Evolutionary conservation across 2,329 filamentous ascomycete species (phyloP).

Genomic region (Fusarium albidum): DNA sequence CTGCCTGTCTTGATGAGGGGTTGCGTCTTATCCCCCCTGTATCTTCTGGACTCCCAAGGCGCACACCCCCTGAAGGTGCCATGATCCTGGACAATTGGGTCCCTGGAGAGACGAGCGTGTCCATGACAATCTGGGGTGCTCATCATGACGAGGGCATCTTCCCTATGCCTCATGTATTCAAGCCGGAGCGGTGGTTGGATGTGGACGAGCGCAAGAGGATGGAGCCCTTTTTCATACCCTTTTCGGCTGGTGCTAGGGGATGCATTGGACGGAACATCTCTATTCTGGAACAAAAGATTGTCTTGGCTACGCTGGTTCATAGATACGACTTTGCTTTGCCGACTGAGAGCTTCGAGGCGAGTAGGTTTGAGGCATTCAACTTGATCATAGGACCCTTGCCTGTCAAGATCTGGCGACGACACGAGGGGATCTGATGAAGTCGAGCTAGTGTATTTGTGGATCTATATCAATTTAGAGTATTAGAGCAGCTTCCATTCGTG

Average conservation of each 20-base stretch:
- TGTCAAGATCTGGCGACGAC: conserved; percentile 24
- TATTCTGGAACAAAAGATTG: conserved; percentile 53
- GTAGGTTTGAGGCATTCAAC: conserved; percentile 20
- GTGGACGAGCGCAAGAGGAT: conserved; percentile 40
- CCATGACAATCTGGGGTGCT: conserved; percentile 48
- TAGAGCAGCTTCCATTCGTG: too few species aligned
- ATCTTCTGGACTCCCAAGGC: conserved; percentile 37
- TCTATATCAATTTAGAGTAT: too few species aligned
- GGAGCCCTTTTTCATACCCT: conserved; percentile 48
- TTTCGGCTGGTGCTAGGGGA: conserved; percentile 48
- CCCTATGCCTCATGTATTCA: conserved; percentile 46
- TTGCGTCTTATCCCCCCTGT: conserved; percentile 43
- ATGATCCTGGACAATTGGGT: conserved; percentile 43
- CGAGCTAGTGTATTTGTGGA: too few species aligned
- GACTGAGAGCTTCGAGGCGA: conserved; percentile 7
- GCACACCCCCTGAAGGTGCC: conserved; percentile 37
- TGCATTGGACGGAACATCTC: conserved; percentile 50
- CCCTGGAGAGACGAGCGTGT: conserved; percentile 46
- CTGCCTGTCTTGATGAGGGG: conserved; percentile 57
- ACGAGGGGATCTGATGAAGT: too few species aligned
- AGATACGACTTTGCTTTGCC: conserved; percentile 48
- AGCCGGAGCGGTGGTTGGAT: conserved; percentile 50
- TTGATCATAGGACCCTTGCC: conserved; percentile 13
- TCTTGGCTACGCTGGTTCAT: conserved; percentile 50
- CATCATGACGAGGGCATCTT: too few species aligned